These are phyloP conservation scores for Colletotrichum navitas DNA, from an alignment of 2,329 filamentous ascomycete genomes.

Conservation along the genomic window DNA sequence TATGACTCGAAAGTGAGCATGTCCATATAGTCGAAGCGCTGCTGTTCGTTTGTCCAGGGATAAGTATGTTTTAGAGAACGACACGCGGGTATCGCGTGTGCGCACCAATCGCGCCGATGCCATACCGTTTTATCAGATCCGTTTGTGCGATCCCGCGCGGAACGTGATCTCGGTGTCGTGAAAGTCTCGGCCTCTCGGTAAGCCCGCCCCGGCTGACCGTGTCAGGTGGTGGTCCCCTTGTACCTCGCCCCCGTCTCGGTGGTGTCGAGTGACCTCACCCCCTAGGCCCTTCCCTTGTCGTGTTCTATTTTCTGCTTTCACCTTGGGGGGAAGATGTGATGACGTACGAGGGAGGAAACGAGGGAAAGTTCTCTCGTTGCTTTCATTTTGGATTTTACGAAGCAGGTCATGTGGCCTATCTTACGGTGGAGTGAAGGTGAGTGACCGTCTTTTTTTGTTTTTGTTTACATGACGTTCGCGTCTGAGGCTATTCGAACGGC, in stretches of 20 bases:
- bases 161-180: conserved; percentile 30
- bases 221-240: conserved; percentile 30
- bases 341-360: conserved; percentile 9
- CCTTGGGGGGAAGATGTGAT: background rate
- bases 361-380: background rate
- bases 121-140: conserved; percentile 30
- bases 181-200: conserved; percentile 20
- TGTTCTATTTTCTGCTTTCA: background rate
- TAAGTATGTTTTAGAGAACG: conserved; percentile 4
- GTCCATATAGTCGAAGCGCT: background rate
- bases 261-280: conserved; percentile 34
- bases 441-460: background rate
- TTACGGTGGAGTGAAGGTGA: background rate
- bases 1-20: conserved; percentile 5
- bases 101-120: conserved; percentile 21
- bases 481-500: background rate
- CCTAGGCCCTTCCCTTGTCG: background rate
- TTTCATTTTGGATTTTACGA: background rate
- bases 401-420: background rate
- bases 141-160: background rate
- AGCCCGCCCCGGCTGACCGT: conserved; percentile 28
- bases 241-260: conserved; percentile 12
- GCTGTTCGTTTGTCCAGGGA: background rate
- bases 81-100: conserved; percentile 16
- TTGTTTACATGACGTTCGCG: background rate